Conservation (phyloP, 2,329 filamentous ascomycete genomes). For the Penicillium sp. region DNA sequence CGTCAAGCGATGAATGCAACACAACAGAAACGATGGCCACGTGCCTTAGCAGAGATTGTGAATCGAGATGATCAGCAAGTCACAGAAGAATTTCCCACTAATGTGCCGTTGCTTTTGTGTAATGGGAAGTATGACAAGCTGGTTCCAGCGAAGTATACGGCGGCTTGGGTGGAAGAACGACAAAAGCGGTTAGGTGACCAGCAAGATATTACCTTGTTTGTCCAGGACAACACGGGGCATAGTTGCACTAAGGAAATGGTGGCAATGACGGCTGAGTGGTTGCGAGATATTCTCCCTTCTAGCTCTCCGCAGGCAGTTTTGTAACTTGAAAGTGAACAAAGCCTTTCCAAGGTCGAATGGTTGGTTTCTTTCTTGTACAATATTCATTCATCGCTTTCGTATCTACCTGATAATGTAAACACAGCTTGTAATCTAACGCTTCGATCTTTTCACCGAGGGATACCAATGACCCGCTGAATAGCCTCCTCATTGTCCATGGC, state of each 20-base stretch:
- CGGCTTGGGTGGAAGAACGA: neutral
- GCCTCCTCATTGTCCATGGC: slow-evolving; percentile 36
- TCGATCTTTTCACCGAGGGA: slow-evolving; percentile 19
- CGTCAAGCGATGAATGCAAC: neutral
- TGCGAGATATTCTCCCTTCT: slow-evolving; percentile 1
- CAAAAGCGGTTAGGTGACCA: neutral
- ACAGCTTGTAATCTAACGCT: neutral
- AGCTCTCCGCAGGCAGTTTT: neutral
- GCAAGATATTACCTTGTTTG: slow-evolving; percentile 3
- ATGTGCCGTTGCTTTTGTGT: slow-evolving; percentile 1
- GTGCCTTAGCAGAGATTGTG: neutral
- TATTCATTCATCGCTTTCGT: neutral
- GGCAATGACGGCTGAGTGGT: slow-evolving; percentile 2
- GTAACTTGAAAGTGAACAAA: neutral
- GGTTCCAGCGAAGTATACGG: neutral
- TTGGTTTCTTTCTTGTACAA: neutral
- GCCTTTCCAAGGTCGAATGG: neutral
- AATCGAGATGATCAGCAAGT: neutral
- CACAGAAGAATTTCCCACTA: neutral
- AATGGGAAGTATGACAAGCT: neutral
- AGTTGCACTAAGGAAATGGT: slow-evolving; percentile 5
- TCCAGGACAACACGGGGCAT: slow-evolving; percentile 3
- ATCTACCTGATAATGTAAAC: neutral
- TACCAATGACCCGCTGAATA: slow-evolving; percentile 37
- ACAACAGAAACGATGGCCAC: neutral